Conservation (phyloP, 768 basidiomycete genomes). For the Ephemerocybe angulata region DNA sequence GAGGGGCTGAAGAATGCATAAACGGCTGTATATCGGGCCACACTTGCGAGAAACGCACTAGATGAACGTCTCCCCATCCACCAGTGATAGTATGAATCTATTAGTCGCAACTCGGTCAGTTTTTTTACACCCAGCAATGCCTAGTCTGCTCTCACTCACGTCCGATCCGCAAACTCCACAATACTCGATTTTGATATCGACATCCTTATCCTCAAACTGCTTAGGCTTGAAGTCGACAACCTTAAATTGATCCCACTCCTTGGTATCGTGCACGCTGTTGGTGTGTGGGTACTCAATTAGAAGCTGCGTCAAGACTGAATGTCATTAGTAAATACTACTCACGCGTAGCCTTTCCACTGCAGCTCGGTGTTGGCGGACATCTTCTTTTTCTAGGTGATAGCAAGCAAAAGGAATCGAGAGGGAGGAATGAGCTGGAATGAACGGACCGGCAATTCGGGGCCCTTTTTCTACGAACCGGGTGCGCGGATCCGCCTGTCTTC, state of each 20-base stretch:
- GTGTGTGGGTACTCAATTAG: not conserved
- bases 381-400: too few species aligned
- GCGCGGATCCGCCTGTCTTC: too few species aligned
- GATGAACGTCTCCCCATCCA: slow-evolving; percentile 31
- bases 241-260: slow-evolving; percentile 38
- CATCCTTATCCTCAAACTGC: slow-evolving; percentile 46
- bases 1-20: slow-evolving; percentile 23
- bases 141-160: slow-evolving; percentile 25
- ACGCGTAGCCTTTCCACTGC: slow-evolving; percentile 26
- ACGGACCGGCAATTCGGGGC: too few species aligned
- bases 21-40: not conserved
- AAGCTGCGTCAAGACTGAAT: not conserved
- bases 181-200: slow-evolving; percentile 52
- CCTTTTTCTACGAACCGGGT: too few species aligned
- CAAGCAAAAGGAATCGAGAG: too few species aligned
- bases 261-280: slow-evolving; percentile 30
- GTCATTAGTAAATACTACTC: not conserved
- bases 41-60: slow-evolving; percentile 16
- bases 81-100: slow-evolving; percentile 38
- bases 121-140: not conserved
- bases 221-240: slow-evolving; percentile 52
- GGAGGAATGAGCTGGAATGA: too few species aligned
- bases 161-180: slow-evolving; percentile 54
- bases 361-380: slow-evolving; percentile 9
- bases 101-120: slow-evolving; percentile 2